phyloP scores from a whole-genome alignment of 495 filamentous ascomycete species.

The Cercophora samala region DNA sequence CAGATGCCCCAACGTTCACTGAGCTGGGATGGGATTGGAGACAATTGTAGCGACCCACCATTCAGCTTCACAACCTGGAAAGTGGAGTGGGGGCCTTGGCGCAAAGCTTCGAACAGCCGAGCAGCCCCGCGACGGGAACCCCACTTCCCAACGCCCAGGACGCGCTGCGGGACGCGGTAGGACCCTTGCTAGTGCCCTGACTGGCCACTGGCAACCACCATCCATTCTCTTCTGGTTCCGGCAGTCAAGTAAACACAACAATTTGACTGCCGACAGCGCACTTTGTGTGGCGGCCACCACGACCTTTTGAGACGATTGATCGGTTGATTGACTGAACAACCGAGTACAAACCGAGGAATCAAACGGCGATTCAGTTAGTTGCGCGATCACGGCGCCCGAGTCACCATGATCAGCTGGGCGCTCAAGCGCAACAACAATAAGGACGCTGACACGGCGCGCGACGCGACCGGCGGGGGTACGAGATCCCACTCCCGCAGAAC shows the following conservation, averaged over 20 bases:
- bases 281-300: neutral
- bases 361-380: neutral
- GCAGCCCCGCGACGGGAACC: neutral
- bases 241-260: slow-evolving; percentile 8
- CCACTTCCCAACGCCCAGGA: neutral
- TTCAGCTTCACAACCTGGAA: neutral
- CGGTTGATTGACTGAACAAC: neutral
- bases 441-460: slow-evolving; percentile 28
- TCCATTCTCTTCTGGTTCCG: slow-evolving; percentile 7
- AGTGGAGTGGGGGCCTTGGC: neutral
- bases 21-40: neutral
- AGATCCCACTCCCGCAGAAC: neutral
- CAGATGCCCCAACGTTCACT: neutral
- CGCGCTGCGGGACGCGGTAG: neutral
- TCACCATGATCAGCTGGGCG: slow-evolving; percentile 57
- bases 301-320: neutral
- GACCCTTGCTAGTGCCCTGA: neutral
- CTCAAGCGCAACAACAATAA: slow-evolving; percentile 36
- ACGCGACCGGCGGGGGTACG: slow-evolving; percentile 23
- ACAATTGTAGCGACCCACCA: neutral
- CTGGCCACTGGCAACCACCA: slow-evolving; percentile 1
- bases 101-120: neutral
- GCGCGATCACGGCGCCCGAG: neutral
- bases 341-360: neutral
- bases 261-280: neutral